Conservation (phyloP, 305 asterid genomes). For the Solanum chacoense region DNA sequence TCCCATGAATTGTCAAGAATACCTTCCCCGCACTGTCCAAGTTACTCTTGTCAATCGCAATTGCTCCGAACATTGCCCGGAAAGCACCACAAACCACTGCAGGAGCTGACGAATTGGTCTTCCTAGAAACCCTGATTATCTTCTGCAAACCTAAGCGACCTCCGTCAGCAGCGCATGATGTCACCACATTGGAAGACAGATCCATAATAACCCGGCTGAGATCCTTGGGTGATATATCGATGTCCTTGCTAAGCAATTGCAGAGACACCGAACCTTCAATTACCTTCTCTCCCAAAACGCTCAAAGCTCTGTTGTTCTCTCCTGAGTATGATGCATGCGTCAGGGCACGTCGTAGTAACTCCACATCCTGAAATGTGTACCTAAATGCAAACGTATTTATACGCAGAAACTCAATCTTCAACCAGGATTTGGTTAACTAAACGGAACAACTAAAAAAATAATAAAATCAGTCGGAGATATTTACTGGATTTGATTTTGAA, state of each 20-base stretch:
- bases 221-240: constrained; percentile 47
- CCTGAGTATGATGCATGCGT: constrained; percentile 68
- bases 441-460: not conserved
- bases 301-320: constrained; percentile 72
- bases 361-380: constrained; percentile 46
- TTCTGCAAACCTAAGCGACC: constrained; percentile 45
- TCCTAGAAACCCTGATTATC: constrained; percentile 48
- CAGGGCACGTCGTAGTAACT: constrained; percentile 52
- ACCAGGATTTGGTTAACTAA: not conserved
- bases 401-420: not conserved
- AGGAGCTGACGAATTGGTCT: constrained; percentile 42
- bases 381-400: constrained; percentile 12
- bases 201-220: constrained; percentile 30
- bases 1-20: constrained; percentile 20
- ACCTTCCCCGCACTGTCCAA: constrained; percentile 35
- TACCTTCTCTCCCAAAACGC: constrained; percentile 47
- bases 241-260: constrained; percentile 24
- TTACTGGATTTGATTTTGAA: constrained; percentile 54
- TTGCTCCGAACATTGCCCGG: constrained; percentile 64
- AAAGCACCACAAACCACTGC: constrained; percentile 75
- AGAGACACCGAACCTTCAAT: constrained; percentile 34
- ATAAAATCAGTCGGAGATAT: not conserved
- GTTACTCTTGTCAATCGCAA: constrained; percentile 51
- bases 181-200: constrained; percentile 32
- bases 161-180: constrained; percentile 47